Conservation (phyloP, 2,329 filamentous ascomycete species). For the Aspergillus sp. region DNA sequence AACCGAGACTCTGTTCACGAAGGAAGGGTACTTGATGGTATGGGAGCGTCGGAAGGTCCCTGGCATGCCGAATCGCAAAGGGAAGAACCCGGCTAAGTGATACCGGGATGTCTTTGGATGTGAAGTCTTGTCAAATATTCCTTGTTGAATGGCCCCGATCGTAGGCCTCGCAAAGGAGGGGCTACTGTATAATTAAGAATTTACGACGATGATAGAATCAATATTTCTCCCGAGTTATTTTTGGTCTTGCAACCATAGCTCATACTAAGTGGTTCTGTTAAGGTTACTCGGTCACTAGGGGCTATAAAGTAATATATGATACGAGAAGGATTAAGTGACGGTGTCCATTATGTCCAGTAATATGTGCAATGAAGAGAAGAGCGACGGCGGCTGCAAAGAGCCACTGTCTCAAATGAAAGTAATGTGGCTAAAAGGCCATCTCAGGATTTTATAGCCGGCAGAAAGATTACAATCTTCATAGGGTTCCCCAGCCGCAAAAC, state of each 20-base stretch:
- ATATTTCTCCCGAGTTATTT: no score
- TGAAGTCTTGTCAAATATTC: not conserved
- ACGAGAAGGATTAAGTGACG: not conserved
- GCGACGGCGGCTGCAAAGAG: not conserved
- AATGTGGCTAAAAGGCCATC: no score
- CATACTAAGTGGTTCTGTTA: not conserved
- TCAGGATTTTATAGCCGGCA: not conserved
- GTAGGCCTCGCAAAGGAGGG: not conserved
- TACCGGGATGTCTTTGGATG: not conserved
- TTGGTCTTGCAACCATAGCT: not conserved
- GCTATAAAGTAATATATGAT: no score
- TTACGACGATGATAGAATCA: constrained; percentile 4
- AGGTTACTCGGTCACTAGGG: not conserved
- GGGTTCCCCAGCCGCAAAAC: constrained; percentile 43
- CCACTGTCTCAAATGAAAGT: not conserved
- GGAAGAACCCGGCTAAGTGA: constrained; percentile 31
- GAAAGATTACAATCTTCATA: constrained; percentile 18
- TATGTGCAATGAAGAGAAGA: not conserved
- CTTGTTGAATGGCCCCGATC: not conserved
- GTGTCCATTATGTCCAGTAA: not conserved
- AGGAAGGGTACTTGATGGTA: constrained; percentile 93
- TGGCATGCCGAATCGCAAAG: constrained; percentile 42
- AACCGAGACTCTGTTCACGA: constrained; percentile 85
- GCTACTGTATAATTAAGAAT: constrained; percentile 12
- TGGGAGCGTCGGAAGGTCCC: constrained; percentile 77